Percentiles rank a stretch among this genome's conserved stretches.
phyloP scores from a whole-genome alignment of 2,329 filamentous ascomycete genomes.

The Davidsoniella virescens region DNA sequence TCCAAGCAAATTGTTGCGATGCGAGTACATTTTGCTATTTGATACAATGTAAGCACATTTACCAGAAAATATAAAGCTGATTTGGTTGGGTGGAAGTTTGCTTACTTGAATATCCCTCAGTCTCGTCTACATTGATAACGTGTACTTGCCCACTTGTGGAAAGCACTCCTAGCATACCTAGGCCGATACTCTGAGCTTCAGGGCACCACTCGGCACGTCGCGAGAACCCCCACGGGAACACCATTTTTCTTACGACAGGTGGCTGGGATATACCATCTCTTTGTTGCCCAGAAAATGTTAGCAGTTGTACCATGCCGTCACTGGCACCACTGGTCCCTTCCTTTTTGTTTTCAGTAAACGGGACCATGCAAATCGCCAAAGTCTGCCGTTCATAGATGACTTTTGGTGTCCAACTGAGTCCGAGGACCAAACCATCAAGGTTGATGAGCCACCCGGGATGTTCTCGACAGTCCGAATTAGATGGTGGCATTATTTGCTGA shows the following conservation, averaged over 20 bases:
- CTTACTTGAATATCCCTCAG: constrained; percentile 16
- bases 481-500: background rate
- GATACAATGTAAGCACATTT: constrained; percentile 16
- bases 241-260: constrained; percentile 27
- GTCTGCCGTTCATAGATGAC: constrained; percentile 24
- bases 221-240: constrained; percentile 34
- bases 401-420: constrained; percentile 36
- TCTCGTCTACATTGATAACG: constrained; percentile 27
- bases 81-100: background rate
- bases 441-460: constrained; percentile 37
- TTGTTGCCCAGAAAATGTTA: constrained; percentile 27
- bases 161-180: constrained; percentile 32
- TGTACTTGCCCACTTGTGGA: constrained; percentile 35
- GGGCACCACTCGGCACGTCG: constrained; percentile 39
- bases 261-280: constrained; percentile 19
- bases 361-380: constrained; percentile 35
- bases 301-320: constrained; percentile 36
- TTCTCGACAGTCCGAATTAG: constrained; percentile 4
- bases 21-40: constrained; percentile 25
- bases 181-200: constrained; percentile 19
- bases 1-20: constrained; percentile 29
- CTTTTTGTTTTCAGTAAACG: constrained; percentile 31
- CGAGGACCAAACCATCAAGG: constrained; percentile 34
- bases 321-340: constrained; percentile 23
- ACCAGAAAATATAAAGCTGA: background rate